Conservation (phyloP, 2,329 filamentous ascomycete genomes). For the Aspergillus clavatus region DNA sequence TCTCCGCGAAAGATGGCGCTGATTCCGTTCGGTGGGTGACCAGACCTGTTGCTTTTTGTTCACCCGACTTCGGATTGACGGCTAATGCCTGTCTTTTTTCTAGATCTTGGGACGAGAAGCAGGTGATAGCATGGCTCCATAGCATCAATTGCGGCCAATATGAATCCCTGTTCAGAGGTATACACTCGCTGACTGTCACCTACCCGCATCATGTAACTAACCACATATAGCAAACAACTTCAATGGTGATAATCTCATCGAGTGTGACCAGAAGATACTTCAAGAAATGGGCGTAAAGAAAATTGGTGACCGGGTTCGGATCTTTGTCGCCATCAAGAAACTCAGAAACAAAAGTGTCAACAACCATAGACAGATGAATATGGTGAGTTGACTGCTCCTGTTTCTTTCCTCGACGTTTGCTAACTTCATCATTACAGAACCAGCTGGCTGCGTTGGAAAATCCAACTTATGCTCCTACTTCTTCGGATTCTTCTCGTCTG, state of each 20-base stretch:
- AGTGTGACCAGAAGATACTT: conserved; percentile 93
- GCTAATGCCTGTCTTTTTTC: conserved; percentile 20
- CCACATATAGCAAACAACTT: conserved; percentile 70
- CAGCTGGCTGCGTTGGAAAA: conserved; percentile 76
- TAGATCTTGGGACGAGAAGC: conserved; percentile 78
- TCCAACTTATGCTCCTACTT: conserved; percentile 51
- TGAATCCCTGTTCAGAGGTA: conserved; percentile 75
- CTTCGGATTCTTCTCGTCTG: conserved; percentile 61
- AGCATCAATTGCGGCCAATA: conserved; percentile 93
- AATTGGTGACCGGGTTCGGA: conserved; percentile 88
- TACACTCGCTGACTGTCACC: conserved; percentile 1
- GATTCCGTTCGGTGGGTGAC: conserved; percentile 63
- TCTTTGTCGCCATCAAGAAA: conserved; percentile 81
- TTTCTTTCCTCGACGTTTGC: conserved; percentile 1
- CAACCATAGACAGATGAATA: conserved; percentile 76
- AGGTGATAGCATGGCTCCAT: conserved; percentile 83
- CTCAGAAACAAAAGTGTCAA: conserved; percentile 70
- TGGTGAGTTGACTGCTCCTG: conserved; percentile 56
- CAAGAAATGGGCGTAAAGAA: conserved; percentile 99
- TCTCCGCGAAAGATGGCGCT: conserved; percentile 67
- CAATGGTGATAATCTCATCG: conserved; percentile 91
- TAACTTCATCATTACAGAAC: conserved; percentile 55
- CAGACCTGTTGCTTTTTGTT: too few relatives aligned
- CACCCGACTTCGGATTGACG: too few relatives aligned
- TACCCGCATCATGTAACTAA: conserved; percentile 15